These are phyloP conservation scores for Talaromyces marneffei DNA, from an alignment of 2,329 filamentous ascomycete genomes.

Conservation along the genomic window DNA sequence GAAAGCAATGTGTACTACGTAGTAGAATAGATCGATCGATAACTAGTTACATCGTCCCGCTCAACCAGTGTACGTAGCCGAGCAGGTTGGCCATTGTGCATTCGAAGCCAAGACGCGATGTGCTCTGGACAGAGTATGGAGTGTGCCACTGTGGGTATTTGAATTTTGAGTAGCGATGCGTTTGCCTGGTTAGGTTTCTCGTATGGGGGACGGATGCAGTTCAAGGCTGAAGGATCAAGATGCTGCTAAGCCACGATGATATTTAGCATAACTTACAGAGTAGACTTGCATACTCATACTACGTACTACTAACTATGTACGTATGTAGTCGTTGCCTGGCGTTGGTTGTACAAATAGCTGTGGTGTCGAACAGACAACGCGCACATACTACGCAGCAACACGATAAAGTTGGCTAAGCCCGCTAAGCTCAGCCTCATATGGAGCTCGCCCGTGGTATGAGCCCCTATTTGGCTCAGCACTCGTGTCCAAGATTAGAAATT, in stretches of 20 bases:
- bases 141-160: not conserved
- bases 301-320: not conserved
- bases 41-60: too few species aligned
- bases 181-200: not conserved
- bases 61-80: too few species aligned
- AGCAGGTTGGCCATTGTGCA: not conserved
- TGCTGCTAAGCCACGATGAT: not conserved
- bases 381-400: too few species aligned
- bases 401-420: not conserved
- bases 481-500: not conserved
- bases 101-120: not conserved
- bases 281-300: too few species aligned
- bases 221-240: not conserved
- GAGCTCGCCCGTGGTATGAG: not conserved
- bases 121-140: too few species aligned
- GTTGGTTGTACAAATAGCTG: too few species aligned
- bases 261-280: too few species aligned
- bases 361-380: too few species aligned
- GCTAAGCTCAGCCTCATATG: slow-evolving; percentile 1
- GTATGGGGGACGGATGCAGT: not conserved
- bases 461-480: not conserved
- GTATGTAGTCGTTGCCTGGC: too few species aligned
- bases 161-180: not conserved
- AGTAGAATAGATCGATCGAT: too few species aligned
- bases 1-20: too few species aligned